These are phyloP conservation scores for Aspergillus japonicus DNA, from an alignment of 2,329 filamentous ascomycete genomes.

Conservation along the genomic window DNA sequence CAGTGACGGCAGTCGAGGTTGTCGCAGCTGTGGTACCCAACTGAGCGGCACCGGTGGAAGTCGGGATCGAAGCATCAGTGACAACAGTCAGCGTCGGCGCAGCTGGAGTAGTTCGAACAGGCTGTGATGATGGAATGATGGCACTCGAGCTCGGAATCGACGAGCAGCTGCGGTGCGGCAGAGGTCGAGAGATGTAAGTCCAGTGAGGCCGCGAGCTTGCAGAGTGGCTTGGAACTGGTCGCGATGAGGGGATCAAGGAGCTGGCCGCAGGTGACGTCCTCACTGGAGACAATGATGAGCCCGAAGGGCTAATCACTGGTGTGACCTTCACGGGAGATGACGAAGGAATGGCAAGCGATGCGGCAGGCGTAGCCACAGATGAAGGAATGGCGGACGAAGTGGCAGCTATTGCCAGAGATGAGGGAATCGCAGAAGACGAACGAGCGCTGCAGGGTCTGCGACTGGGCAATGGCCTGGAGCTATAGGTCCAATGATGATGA, in stretches of 20 bases:
- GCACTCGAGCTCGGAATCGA: background rate
- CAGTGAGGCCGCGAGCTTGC: background rate
- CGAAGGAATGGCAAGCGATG: background rate
- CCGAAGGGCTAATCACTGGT: background rate
- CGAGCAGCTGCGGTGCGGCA: background rate
- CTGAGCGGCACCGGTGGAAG: too few species aligned
- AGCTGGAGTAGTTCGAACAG: background rate
- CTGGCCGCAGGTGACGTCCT: background rate
- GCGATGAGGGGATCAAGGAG: background rate
- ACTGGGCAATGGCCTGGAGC: background rate
- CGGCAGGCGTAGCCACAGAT: background rate
- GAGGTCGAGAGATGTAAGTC: background rate
- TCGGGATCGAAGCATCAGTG: too few species aligned
- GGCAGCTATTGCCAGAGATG: background rate
- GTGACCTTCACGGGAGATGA: background rate
- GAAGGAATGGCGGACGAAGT: background rate
- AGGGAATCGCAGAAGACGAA: background rate
- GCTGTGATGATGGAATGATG: background rate
- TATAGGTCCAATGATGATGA: conserved; percentile 1
- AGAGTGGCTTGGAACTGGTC: background rate
- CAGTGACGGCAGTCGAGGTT: too few species aligned
- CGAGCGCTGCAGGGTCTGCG: background rate
- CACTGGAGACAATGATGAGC: too few species aligned
- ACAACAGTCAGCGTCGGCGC: background rate
- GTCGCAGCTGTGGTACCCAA: too few species aligned